phyloP scores from a whole-genome alignment of 2,329 filamentous ascomycete genomes.

The Penicillium vulpinum region DNA sequence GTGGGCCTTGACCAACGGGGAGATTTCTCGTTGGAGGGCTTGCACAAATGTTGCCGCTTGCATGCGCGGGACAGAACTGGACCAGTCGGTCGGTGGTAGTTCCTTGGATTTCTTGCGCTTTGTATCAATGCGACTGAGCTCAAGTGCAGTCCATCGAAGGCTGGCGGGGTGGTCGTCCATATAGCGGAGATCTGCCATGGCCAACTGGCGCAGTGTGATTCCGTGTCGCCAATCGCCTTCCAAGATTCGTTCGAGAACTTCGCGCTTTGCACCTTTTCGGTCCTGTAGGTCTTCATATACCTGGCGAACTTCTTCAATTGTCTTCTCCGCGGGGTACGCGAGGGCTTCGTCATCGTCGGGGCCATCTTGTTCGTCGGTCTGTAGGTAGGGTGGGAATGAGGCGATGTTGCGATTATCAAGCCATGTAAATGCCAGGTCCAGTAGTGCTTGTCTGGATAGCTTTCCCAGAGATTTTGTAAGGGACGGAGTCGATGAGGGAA shows the following conservation, averaged over 20 bases:
- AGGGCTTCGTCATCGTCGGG: slow-evolving; percentile 62
- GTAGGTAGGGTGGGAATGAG: slow-evolving; percentile 61
- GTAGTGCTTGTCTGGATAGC: slow-evolving; percentile 69
- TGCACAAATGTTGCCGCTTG: slow-evolving; percentile 78
- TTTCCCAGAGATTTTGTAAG: slow-evolving; percentile 67
- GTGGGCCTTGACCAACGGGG: slow-evolving; percentile 79
- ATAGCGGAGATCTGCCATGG: slow-evolving; percentile 56
- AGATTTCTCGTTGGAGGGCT: slow-evolving; percentile 70
- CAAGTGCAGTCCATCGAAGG: slow-evolving; percentile 56
- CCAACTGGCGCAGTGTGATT: slow-evolving; percentile 56
- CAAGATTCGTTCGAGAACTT: slow-evolving; percentile 57
- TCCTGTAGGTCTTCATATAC: slow-evolving; percentile 63
- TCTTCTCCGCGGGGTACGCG: slow-evolving; percentile 67
- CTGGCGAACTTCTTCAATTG: slow-evolving; percentile 65
- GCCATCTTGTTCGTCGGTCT: slow-evolving; percentile 48
- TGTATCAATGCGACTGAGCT: slow-evolving; percentile 40
- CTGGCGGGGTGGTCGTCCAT: slow-evolving; percentile 55
- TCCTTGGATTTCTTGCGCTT: slow-evolving; percentile 17
- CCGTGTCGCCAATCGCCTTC: slow-evolving; percentile 60
- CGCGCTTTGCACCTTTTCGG: slow-evolving; percentile 53
- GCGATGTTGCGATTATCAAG: slow-evolving; percentile 65
- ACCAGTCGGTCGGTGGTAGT: slow-evolving; percentile 33
- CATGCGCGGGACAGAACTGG: slow-evolving; percentile 62
- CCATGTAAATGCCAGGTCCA: slow-evolving; percentile 75
- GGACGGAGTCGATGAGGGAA: slow-evolving; percentile 64